Evolutionary conservation across 2,329 filamentous ascomycete genomes (phyloP).

Genomic region (Aureobasidium sp.): DNA sequence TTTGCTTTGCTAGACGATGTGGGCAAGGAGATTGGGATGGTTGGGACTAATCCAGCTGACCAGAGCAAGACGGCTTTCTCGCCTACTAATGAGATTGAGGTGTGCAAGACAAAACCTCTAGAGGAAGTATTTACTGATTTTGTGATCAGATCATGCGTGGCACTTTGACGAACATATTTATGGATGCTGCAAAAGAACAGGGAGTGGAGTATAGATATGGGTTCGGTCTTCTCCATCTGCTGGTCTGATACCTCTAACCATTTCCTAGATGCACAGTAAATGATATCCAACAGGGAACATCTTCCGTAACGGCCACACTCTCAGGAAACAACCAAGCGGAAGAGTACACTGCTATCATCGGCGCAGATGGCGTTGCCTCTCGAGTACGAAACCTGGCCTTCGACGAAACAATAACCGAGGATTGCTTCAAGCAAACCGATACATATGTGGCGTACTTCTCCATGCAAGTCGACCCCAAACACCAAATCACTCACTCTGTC

Average conservation of each 20-base stretch:
- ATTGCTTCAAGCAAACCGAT: constrained; percentile 14
- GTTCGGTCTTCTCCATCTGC: background rate
- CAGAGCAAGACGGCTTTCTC: background rate
- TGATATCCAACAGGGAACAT: background rate
- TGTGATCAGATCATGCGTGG: constrained; percentile 41
- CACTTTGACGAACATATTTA: constrained; percentile 39
- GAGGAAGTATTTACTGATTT: background rate
- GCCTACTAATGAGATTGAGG: constrained; percentile 4
- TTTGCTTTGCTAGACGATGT: constrained; percentile 21
- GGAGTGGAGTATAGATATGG: background rate
- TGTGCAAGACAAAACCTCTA: background rate
- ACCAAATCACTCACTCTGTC: constrained; percentile 11
- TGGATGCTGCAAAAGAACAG: constrained; percentile 21
- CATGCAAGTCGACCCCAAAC: constrained; percentile 15
- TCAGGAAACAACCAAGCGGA: background rate
- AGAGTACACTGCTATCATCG: constrained; percentile 20
- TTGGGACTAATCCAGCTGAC: background rate
- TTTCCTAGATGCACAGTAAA: constrained; percentile 6
- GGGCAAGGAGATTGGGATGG: constrained; percentile 13
- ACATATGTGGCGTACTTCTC: constrained; percentile 22
- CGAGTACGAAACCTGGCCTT: constrained; percentile 19
- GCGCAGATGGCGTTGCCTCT: constrained; percentile 21
- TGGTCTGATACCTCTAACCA: too few species aligned
- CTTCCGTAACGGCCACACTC: background rate
- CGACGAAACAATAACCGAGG: constrained; percentile 12